Conservation (phyloP, 345 rosid genomes). For the Lepidium aucheri region DNA sequence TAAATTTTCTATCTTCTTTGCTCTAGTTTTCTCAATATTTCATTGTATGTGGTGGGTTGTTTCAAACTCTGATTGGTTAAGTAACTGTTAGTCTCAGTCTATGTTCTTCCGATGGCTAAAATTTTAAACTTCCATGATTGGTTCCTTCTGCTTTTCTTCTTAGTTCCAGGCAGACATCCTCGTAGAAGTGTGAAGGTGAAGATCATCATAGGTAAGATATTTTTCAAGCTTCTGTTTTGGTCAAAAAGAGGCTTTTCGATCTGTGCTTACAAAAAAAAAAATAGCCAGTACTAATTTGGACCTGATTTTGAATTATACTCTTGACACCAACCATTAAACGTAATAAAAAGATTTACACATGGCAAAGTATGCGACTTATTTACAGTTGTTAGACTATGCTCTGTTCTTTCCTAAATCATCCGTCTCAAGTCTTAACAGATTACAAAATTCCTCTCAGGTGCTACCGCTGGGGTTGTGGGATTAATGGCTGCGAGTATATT, state of each 20-base stretch:
- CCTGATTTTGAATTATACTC: background rate
- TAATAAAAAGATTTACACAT: background rate
- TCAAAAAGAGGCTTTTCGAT: background rate
- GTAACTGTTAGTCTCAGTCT: background rate
- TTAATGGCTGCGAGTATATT: background rate
- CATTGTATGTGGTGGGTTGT: background rate
- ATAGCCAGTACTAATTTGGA: background rate
- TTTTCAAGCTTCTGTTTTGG: background rate
- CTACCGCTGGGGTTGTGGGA: slow-evolving; percentile 8
- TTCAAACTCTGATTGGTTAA: background rate
- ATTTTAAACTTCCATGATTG: background rate
- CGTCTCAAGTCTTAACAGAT: background rate
- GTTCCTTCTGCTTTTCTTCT: background rate
- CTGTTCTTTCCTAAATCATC: background rate
- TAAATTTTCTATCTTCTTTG: background rate
- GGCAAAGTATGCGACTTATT: background rate
- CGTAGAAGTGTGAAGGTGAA: background rate
- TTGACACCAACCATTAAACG: background rate
- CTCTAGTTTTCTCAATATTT: background rate
- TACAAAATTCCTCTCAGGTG: slow-evolving; percentile 22
- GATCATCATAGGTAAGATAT: slow-evolving; percentile 24
- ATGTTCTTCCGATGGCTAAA: no score
- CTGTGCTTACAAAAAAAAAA: background rate
- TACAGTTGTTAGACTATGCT: background rate
- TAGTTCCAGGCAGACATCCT: background rate